phyloP scores from a whole-genome alignment of 2,329 filamentous ascomycete genomes.

The Blastomyces parvus region DNA sequence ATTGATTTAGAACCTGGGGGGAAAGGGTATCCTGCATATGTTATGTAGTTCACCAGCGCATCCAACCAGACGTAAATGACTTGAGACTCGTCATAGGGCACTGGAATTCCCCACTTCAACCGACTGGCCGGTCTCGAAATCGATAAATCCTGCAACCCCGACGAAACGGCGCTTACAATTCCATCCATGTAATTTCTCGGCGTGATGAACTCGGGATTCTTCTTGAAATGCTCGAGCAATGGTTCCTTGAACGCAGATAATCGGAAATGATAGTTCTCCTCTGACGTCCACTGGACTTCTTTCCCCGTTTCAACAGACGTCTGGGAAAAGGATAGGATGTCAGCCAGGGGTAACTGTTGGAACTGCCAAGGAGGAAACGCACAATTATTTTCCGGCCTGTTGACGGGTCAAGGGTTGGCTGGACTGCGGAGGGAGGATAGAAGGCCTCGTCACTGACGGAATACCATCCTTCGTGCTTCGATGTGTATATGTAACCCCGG shows the following conservation, averaged over 20 bases:
- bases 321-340: slow-evolving; percentile 24
- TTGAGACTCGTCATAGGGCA: slow-evolving; percentile 73
- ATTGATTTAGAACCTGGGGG: slow-evolving; percentile 58
- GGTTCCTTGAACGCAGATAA: slow-evolving; percentile 72
- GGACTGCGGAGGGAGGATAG: slow-evolving; percentile 68
- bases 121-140: slow-evolving; percentile 73
- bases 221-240: slow-evolving; percentile 67
- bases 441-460: slow-evolving; percentile 95
- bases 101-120: slow-evolving; percentile 77
- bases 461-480: slow-evolving; percentile 91
- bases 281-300: slow-evolving; percentile 88
- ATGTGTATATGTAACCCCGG: slow-evolving; percentile 68
- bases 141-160: slow-evolving; percentile 76
- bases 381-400: slow-evolving; percentile 77
- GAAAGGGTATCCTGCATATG: slow-evolving; percentile 70
- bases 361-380: slow-evolving; percentile 11
- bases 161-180: slow-evolving; percentile 64
- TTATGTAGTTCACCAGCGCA: slow-evolving; percentile 87
- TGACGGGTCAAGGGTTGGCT: slow-evolving; percentile 62
- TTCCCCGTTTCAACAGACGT: slow-evolving; percentile 76
- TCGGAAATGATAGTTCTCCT: slow-evolving; percentile 90
- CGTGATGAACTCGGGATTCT: slow-evolving; percentile 68
- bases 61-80: slow-evolving; percentile 99
- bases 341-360: neutral
- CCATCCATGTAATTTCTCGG: slow-evolving; percentile 66